Evolutionary conservation across 805 yeast genomes (phyloP).

Genomic region (Metschnikowia aberdeeniae): DNA sequence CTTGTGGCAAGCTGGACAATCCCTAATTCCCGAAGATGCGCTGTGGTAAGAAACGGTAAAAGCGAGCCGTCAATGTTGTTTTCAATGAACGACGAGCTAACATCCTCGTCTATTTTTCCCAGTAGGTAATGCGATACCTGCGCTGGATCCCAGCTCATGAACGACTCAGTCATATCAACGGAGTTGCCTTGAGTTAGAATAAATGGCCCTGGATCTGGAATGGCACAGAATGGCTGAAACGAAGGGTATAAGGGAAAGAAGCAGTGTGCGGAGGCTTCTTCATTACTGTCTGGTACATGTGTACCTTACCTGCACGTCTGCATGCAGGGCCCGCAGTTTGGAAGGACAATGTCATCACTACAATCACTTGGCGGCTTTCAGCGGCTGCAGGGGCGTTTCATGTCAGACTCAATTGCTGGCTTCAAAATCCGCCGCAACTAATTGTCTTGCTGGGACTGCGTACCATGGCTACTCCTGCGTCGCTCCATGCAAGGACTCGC

Average conservation of each 20-base stretch:
- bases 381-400: no score
- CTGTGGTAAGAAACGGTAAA: conserved; percentile 62
- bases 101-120: conserved; percentile 21
- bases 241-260: neutral
- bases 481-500: neutral
- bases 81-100: conserved; percentile 38
- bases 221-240: neutral
- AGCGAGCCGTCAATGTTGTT: conserved; percentile 72
- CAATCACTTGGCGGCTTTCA: no score
- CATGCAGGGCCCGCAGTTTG: neutral
- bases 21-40: conserved; percentile 73
- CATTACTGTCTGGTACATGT: conserved; percentile 1
- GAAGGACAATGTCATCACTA: no score
- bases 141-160: conserved; percentile 43
- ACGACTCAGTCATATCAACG: conserved; percentile 24
- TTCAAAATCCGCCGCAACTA: no score
- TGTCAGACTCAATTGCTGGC: no score
- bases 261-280: conserved; percentile 1
- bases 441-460: no score
- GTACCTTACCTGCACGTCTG: conserved; percentile 5
- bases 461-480: neutral
- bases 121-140: conserved; percentile 38
- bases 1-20: conserved; percentile 51
- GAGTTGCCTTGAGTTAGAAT: neutral
- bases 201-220: neutral